These are phyloP conservation scores for Plantago coronopus DNA, from an alignment of 305 asterid species.

Conservation along the genomic window DNA sequence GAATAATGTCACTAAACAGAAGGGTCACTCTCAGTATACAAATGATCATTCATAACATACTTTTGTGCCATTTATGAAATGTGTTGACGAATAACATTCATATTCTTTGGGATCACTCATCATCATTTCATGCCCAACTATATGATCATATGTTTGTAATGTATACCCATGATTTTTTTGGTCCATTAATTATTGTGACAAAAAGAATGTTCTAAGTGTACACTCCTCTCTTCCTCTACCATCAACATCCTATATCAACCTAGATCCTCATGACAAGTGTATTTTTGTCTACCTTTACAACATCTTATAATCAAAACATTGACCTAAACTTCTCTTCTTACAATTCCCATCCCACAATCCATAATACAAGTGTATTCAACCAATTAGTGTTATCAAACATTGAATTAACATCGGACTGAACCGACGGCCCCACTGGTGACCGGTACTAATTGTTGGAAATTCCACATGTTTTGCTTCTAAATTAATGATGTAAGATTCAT, in stretches of 20 bases:
- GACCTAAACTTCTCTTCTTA: neutral
- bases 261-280: slow-evolving; percentile 1
- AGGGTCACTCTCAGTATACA: slow-evolving; percentile 31
- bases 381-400: no score
- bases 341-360: neutral
- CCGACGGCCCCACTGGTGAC: no score
- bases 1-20: slow-evolving; percentile 23
- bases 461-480: no score
- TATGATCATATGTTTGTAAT: no score
- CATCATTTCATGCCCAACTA: slow-evolving; percentile 9
- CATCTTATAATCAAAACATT: slow-evolving; percentile 25
- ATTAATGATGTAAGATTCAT: no score
- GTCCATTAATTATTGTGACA: slow-evolving; percentile 28
- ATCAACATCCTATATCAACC: slow-evolving; percentile 28
- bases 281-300: slow-evolving; percentile 38
- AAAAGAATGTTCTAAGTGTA: slow-evolving; percentile 16
- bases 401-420: no score
- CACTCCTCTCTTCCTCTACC: slow-evolving; percentile 6
- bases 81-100: slow-evolving; percentile 45
- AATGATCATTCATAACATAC: slow-evolving; percentile 12
- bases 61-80: slow-evolving; percentile 20
- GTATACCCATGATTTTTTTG: slow-evolving; percentile 46
- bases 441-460: no score
- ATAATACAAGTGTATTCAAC: no score
- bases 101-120: slow-evolving; percentile 50